A percentile compares a stretch with the other conserved stretches of the same genome.
Evolutionary conservation across 495 filamentous ascomycete species (phyloP).

Genomic region (Rusavskia elegans): DNA sequence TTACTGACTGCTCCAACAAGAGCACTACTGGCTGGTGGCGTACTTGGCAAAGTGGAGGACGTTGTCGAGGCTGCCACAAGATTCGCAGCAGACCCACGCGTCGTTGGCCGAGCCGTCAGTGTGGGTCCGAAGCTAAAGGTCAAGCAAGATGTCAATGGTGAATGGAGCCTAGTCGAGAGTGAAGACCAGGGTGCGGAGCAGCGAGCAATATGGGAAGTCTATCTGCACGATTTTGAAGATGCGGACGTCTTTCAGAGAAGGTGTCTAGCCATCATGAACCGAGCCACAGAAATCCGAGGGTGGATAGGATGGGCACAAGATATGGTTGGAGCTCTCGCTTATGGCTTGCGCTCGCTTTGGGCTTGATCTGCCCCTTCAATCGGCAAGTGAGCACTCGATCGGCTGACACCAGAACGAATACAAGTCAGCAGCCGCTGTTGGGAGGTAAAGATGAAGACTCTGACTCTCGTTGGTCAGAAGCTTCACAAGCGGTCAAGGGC

Average conservation of each 20-base stretch:
- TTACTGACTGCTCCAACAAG: conserved; percentile 26
- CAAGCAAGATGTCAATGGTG: conserved; percentile 16
- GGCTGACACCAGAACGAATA: too few relatives aligned
- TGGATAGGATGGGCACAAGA: conserved; percentile 1
- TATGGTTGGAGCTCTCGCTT: background rate
- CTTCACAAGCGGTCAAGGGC: too few relatives aligned
- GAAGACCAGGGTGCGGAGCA: conserved; percentile 16
- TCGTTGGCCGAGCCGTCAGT: conserved; percentile 33
- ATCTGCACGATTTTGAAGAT: conserved; percentile 40
- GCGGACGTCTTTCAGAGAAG: conserved; percentile 32
- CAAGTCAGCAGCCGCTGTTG: too few relatives aligned
- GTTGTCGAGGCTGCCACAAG: conserved; percentile 36
- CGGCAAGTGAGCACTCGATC: too few relatives aligned
- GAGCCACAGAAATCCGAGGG: conserved; percentile 19
- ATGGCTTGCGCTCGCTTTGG: background rate
- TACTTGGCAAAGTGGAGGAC: conserved; percentile 34
- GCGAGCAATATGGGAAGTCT: conserved; percentile 37
- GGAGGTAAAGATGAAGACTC: too few relatives aligned
- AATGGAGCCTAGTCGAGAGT: conserved; percentile 20
- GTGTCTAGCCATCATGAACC: conserved; percentile 31
- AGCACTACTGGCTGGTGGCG: conserved; percentile 36
- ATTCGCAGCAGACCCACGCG: conserved; percentile 27
- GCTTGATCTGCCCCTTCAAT: background rate
- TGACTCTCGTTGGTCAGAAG: too few relatives aligned
- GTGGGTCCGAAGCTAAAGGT: conserved; percentile 38